Base-by-base conservation (phyloP, 805 yeast genomes). In the Clavispora phyllophila region DNA sequence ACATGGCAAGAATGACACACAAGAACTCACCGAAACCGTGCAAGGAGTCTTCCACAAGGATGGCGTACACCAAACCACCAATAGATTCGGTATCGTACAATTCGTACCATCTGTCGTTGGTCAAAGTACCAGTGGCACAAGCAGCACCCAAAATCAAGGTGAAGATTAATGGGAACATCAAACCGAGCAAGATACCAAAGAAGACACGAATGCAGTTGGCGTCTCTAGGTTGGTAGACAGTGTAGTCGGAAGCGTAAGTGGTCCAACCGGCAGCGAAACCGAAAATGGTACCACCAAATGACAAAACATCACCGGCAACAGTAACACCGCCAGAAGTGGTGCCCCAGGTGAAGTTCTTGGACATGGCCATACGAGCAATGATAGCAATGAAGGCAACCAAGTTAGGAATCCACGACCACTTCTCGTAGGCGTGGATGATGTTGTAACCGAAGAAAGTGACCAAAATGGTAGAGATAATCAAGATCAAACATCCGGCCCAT, bases 191-290 rank as follows among this genome's bases (percentile, higher is more conserved):
- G 43, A 89, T 79, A 49, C 81, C 75, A 42, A 76, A 61, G 69
- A 87, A 88, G 43, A 87, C 72, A 58, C 71, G 81, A 58, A 52
- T 49, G 35, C 78, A 68, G 63, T 75, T 76, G 49, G 82, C 79
- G 56, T 77, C 73, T 55, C 76, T 70, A 51, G 84, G 87, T 77
- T 85, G 87, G 70, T 87, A 90, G 35, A 84, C 88, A 39, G 96
- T 87, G 68, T 89, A 90, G 68, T 89, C 97, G 40, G 95, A 80
- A 22, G 96, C 93, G 55, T 82, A 87, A 15, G 96, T 82, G 43
- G 95, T 79, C 97, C 97, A 89, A 49, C 96, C 96, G 42, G 96
- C 78, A 39, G 96, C 95, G 58, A 83, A 89, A 49, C 96, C 96
- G 55, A 78, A 89, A 49, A 85, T 63, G 35, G 93, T 66, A 62